phyloP scores from a whole-genome alignment of 1,139 yeast genomes.

The Yamadazyma atlantica region DNA sequence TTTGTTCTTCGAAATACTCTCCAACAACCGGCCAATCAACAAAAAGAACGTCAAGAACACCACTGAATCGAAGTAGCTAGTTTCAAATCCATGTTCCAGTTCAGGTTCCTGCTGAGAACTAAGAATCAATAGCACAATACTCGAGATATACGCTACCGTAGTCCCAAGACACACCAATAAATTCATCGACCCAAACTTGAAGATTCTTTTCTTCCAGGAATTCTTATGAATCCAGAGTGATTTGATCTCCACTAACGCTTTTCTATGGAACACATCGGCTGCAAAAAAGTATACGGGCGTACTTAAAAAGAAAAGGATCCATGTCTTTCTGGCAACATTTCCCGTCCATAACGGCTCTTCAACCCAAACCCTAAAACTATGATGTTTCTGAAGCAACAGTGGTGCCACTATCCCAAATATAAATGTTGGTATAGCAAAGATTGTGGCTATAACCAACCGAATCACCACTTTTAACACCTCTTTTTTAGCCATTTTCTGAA shows the following conservation, averaged over 20 bases:
- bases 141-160: conserved; percentile 66
- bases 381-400: conserved; percentile 52
- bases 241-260: conserved; percentile 59
- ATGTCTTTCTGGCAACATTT: conserved; percentile 58
- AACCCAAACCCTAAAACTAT: conserved; percentile 50
- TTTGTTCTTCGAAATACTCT: conserved; percentile 62
- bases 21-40: conserved; percentile 67
- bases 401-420: conserved; percentile 67
- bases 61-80: conserved; percentile 77
- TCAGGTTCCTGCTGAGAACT: conserved; percentile 39
- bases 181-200: conserved; percentile 78
- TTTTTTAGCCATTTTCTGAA: conserved; percentile 46
- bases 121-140: conserved; percentile 55
- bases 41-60: conserved; percentile 72
- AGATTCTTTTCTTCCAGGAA: conserved; percentile 54
- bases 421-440: conserved; percentile 60
- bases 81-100: conserved; percentile 46
- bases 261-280: conserved; percentile 69
- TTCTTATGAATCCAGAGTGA: conserved; percentile 59
- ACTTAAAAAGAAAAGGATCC: conserved; percentile 64
- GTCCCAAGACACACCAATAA: conserved; percentile 72
- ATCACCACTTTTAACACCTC: conserved; percentile 50
- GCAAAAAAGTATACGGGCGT: conserved; percentile 77
- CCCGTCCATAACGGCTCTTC: conserved; percentile 67
- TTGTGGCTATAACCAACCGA: conserved; percentile 47